phyloP scores from a whole-genome alignment of 2,329 filamentous ascomycete species.

The Fonsecaea multimorphosa region DNA sequence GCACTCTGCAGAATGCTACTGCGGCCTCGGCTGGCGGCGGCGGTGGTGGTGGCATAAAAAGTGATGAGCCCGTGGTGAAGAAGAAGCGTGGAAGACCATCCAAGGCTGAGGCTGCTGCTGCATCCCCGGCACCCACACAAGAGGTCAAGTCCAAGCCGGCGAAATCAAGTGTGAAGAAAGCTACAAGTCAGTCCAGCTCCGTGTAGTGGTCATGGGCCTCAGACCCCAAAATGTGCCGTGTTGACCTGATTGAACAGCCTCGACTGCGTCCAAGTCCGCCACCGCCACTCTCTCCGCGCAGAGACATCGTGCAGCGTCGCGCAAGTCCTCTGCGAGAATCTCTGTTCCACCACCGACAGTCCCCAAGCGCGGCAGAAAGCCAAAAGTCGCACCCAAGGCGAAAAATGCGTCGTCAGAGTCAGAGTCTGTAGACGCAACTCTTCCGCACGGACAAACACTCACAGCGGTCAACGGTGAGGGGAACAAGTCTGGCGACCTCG shows the following conservation, averaged over 20 bases:
- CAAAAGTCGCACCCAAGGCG: background rate
- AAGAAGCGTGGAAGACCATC: conserved; percentile 21
- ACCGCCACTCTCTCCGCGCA: background rate
- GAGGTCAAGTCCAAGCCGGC: background rate
- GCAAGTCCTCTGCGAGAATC: background rate
- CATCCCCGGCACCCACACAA: conserved; percentile 14
- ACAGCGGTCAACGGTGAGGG: conserved; percentile 32
- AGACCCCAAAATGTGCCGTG: background rate
- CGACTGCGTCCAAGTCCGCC: background rate
- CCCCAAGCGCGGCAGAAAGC: conserved; percentile 14
- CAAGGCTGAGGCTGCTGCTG: conserved; percentile 4
- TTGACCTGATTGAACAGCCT: conserved; percentile 2
- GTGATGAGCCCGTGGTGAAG: background rate
- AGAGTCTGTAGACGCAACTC: conserved; percentile 5
- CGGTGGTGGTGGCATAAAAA: conserved; percentile 6
- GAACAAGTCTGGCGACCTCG: conserved; percentile 16
- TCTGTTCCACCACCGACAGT: background rate
- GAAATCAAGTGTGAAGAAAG: background rate
- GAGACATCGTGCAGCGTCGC: background rate
- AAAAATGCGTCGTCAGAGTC: background rate
- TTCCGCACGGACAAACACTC: conserved; percentile 6
- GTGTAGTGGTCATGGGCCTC: background rate
- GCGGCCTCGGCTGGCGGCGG: conserved; percentile 5
- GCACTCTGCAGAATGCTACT: conserved; percentile 12
- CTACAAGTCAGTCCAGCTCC: conserved; percentile 1